Percentiles rank a stretch among this genome's conserved stretches.
These are phyloP conservation scores for Pseudoperonospora humuli DNA, from an alignment of 352 stramenopile genomes.

Conservation along the genomic window DNA sequence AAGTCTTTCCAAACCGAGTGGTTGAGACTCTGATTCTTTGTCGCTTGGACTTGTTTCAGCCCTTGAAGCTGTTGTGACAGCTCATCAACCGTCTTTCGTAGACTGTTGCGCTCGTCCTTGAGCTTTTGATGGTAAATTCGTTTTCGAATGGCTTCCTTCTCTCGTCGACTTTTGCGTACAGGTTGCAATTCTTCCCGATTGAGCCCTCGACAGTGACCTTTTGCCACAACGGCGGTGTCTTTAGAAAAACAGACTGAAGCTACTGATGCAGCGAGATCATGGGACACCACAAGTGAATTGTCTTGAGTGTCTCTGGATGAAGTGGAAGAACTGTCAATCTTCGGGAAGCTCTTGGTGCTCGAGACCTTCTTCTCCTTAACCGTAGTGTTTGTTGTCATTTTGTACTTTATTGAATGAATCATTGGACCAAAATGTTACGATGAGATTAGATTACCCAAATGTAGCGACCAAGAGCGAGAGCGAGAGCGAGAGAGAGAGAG, in stretches of 20 bases:
- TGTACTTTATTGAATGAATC: too few species aligned
- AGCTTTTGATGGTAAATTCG: constrained; percentile 8
- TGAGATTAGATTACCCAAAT: too few species aligned
- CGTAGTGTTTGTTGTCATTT: too few species aligned
- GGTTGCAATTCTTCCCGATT: not conserved
- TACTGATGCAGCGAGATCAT: not conserved
- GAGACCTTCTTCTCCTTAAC: too few species aligned
- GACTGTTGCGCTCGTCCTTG: constrained; percentile 5
- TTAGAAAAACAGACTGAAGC: not conserved
- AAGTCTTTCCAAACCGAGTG: constrained; percentile 2
- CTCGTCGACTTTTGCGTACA: not conserved
- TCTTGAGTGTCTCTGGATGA: too few species aligned
- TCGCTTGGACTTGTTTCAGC: constrained; percentile 1
- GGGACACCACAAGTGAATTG: not conserved
- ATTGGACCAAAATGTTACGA: too few species aligned
- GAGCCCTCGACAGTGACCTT: too few species aligned
- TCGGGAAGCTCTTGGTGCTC: too few species aligned
- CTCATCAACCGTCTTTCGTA: constrained; percentile 7
- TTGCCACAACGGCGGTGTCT: not conserved
- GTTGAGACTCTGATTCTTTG: not conserved
- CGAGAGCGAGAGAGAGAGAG: too few species aligned
- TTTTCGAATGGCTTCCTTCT: constrained; percentile 13
- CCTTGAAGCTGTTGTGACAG: constrained; percentile 5
- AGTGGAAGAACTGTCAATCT: too few species aligned
- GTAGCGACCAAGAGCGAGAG: too few species aligned